phyloP scores from a whole-genome alignment of 768 basidiomycete genomes.

The Cubamyces sp. region DNA sequence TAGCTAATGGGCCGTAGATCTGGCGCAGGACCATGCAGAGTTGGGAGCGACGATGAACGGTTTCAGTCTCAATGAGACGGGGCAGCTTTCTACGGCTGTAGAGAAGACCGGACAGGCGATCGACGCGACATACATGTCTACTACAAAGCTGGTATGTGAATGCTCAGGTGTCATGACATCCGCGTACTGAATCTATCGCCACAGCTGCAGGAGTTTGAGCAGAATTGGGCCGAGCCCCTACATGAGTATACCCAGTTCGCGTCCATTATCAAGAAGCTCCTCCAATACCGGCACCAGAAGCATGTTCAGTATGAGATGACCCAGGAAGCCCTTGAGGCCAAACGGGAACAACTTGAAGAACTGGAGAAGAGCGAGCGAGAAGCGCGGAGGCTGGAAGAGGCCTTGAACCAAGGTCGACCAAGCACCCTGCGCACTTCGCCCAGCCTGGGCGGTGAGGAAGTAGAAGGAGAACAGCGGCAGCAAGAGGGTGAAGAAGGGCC shows the following conservation, averaged over 20 bases:
- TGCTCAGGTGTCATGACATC: background rate
- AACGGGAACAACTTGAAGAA: conserved; percentile 83
- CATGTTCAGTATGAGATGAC: conserved; percentile 98
- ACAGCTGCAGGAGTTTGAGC: conserved; percentile 92
- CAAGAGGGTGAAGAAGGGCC: conserved; percentile 34
- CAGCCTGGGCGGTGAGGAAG: conserved; percentile 34
- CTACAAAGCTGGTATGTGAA: conserved; percentile 76
- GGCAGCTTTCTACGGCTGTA: conserved; percentile 75
- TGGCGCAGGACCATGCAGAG: conserved; percentile 86
- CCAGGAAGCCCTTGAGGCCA: conserved; percentile 83
- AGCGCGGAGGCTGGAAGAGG: conserved; percentile 86
- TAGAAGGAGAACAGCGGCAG: conserved; percentile 29
- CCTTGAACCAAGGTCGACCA: conserved; percentile 49
- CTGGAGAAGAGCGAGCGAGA: conserved; percentile 93
- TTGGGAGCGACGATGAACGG: conserved; percentile 92
- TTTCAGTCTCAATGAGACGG: conserved; percentile 86
- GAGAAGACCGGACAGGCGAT: conserved; percentile 98
- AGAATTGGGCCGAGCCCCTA: conserved; percentile 93
- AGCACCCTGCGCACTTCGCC: conserved; percentile 27
- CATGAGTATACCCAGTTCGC: conserved; percentile 97
- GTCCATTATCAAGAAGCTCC: conserved; percentile 89
- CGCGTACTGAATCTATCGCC: conserved; percentile 1
- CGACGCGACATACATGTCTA: conserved; percentile 92
- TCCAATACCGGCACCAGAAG: conserved; percentile 96
- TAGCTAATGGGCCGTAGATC: conserved; percentile 49